Evolutionary conservation across 805 yeast species (phyloP), one percentile per base, ranked within the genome.

Genomic region (Wickerhamiella australiensis): DNA sequence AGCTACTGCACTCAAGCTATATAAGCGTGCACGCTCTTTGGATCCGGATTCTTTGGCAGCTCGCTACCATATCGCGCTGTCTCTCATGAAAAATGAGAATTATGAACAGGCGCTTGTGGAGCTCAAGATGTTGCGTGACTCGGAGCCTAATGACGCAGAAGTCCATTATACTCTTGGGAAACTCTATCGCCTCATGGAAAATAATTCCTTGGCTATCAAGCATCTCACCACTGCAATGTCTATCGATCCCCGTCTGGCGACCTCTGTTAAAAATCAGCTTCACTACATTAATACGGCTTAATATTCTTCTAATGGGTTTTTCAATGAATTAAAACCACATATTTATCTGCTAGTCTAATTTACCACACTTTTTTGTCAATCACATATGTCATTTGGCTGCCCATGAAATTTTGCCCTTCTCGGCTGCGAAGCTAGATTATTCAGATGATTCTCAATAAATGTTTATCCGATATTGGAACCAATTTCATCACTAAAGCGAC

Each of bases 71-170:
- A 83, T 82, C 64, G 96, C 95, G 0, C 92, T 90, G 58, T 68
- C 84, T 17, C 68, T 87, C 45, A 79, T 84, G 54, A 68, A 82
- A 2, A 70, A 85, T 74, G 82, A 80, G 52, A 75, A 78, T 52
- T 86, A 78, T 61, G 76, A 76, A 22, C 78, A 74, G 47, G 94
- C 97, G 0, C 67, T 87, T 51, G 73, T 71, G 35, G 84, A 79
- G 61, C 83, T 92, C 61, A 87, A 84, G 59, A 71, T 73, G 43
- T 73, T 92, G 49, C 77, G 76, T 54, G 75, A 77, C 23, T 66
- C 85, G 49, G 95, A 94, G 0, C 96, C 98, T 0, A 94, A 90
- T 63, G 97, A 90, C 62, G 94, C 96, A 0, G 80, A 85, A 48
- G 95, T 90, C 23, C 97, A 90, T 64, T 86, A 83, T 64, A 67